These are phyloP conservation scores for Fusarium sp. DNA, from an alignment of 2,329 filamentous ascomycete species.

Conservation along the genomic window DNA sequence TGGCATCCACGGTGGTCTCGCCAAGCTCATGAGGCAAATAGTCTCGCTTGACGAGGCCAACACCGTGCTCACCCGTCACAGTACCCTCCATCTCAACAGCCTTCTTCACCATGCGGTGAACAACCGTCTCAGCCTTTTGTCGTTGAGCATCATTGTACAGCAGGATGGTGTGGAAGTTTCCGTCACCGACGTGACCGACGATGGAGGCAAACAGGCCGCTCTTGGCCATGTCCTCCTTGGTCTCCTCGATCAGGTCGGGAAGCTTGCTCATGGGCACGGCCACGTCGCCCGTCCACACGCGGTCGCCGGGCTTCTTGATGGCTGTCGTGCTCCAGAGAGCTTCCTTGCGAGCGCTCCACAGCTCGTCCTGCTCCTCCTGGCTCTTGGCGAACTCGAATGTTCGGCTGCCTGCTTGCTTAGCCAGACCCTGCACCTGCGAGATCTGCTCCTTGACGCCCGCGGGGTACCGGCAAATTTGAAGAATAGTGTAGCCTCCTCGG, in stretches of 20 bases:
- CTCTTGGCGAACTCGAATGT: constrained; percentile 82
- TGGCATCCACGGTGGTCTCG: constrained; percentile 79
- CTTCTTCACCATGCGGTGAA: constrained; percentile 87
- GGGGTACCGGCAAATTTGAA: constrained; percentile 86
- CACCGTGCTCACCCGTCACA: constrained; percentile 87
- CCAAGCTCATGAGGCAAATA: constrained; percentile 85
- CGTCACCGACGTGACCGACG: constrained; percentile 81
- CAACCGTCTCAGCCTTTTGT: constrained; percentile 74
- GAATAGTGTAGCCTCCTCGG: constrained; percentile 81
- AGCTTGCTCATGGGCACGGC: constrained; percentile 83
- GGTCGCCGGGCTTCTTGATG: constrained; percentile 72
- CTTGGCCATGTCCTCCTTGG: constrained; percentile 60
- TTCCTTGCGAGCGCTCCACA: constrained; percentile 88
- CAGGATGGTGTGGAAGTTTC: constrained; percentile 79
- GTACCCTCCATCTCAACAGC: constrained; percentile 89
- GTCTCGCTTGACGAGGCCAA: constrained; percentile 86
- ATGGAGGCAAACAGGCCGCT: constrained; percentile 63
- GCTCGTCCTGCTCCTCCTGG: constrained; percentile 77
- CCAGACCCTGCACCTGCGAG: constrained; percentile 72
- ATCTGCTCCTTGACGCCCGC: constrained; percentile 83
- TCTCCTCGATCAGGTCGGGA: constrained; percentile 82
- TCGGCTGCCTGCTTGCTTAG: constrained; percentile 70
- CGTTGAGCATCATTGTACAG: constrained; percentile 75
- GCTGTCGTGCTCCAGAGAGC: constrained; percentile 85
- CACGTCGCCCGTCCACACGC: constrained; percentile 88